Evolutionary conservation across 805 yeast species (phyloP).

Genomic region (Komagataella populi): DNA sequence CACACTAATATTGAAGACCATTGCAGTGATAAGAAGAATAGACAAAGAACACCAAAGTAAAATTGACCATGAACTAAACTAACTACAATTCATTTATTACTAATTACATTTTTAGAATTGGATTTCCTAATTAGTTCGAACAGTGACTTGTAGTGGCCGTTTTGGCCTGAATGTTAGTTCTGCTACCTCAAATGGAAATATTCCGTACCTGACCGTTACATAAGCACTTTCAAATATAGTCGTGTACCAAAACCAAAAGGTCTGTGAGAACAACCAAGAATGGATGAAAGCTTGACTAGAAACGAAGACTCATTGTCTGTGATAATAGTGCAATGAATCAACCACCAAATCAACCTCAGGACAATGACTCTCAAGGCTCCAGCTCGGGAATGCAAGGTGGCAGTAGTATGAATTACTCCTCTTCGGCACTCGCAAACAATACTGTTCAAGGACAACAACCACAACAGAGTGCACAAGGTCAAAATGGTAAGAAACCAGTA

Average conservation of each 20-base stretch:
- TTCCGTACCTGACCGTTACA: background rate
- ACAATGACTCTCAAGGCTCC: constrained; percentile 3
- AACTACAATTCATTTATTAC: background rate
- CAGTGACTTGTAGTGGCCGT: background rate
- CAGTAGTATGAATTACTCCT: background rate
- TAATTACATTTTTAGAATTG: too few relatives aligned
- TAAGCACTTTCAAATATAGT: background rate
- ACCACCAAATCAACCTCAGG: constrained; percentile 2
- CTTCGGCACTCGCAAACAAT: background rate
- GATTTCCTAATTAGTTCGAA: background rate
- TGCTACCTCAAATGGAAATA: background rate
- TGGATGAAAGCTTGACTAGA: background rate
- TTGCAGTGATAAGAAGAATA: background rate
- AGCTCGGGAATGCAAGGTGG: background rate
- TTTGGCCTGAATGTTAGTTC: background rate
- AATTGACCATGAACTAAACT: constrained; percentile 2
- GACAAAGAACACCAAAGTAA: constrained; percentile 6
- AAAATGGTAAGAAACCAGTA: constrained; percentile 8
- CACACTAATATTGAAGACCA: background rate
- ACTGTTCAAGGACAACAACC: constrained; percentile 5
- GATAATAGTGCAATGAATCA: constrained; percentile 6
- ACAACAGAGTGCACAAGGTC: constrained; percentile 8
- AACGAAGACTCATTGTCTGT: constrained; percentile 3
- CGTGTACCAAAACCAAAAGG: background rate
- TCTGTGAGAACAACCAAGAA: background rate